Evolutionary conservation across 1,284 basidiomycete species (phyloP).

Genomic region (Microbotryum silenes-acaulis): DNA sequence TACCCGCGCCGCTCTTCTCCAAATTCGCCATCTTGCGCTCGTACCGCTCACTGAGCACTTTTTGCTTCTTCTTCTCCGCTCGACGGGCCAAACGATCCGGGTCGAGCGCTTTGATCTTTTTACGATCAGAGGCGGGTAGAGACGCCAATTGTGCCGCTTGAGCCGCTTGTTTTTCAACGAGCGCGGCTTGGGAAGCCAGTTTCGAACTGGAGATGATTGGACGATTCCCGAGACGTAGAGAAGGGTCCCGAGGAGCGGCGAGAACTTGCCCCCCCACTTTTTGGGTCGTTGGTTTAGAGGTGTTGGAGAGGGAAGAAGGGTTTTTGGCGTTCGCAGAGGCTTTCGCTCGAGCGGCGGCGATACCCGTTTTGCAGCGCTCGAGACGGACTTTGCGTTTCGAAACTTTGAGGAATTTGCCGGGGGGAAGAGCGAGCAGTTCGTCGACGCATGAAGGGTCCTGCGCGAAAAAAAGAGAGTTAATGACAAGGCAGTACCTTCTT

Average conservation of each 20-base stretch:
- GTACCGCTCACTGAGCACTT: slow-evolving; percentile 28
- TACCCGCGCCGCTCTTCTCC: slow-evolving; percentile 18
- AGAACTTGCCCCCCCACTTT: not conserved
- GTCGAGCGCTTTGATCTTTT: slow-evolving; percentile 67
- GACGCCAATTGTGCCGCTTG: slow-evolving; percentile 68
- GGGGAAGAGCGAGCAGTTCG: slow-evolving; percentile 66
- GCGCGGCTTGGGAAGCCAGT: not conserved
- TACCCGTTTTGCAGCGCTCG: slow-evolving; percentile 64
- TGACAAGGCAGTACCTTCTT: not conserved
- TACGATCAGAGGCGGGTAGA: slow-evolving; percentile 76
- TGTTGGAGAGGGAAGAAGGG: not conserved
- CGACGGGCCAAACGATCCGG: slow-evolving; percentile 69
- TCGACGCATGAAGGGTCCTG: slow-evolving; percentile 84
- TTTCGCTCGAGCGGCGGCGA: slow-evolving; percentile 32
- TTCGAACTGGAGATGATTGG: not conserved
- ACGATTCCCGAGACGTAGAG: slow-evolving; percentile 2
- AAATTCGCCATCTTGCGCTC: slow-evolving; percentile 29
- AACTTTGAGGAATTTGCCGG: slow-evolving; percentile 67
- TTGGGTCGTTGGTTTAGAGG: not conserved
- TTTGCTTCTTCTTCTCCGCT: slow-evolving; percentile 57
- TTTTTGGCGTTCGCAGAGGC: slow-evolving; percentile 10
- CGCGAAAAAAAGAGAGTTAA: not conserved
- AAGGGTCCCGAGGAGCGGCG: slow-evolving; percentile 19
- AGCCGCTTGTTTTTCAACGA: slow-evolving; percentile 18
- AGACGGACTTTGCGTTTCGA: slow-evolving; percentile 81